phyloP scores from a whole-genome alignment of 2,329 filamentous ascomycete species.

The Onygena corvina region DNA sequence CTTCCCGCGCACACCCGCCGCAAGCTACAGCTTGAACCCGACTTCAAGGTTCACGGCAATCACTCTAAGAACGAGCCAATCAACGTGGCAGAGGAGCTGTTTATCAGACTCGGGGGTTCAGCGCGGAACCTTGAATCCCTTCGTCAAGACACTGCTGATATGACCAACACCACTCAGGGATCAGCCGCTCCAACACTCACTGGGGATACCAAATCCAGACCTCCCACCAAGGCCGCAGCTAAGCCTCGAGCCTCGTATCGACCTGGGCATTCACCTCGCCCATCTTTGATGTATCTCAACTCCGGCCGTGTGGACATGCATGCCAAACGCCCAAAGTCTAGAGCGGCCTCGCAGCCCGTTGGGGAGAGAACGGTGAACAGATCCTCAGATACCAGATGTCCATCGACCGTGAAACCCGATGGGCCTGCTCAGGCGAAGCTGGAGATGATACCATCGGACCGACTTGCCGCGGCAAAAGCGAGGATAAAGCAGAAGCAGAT shows the following conservation, averaged over 20 bases:
- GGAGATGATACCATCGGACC: slow-evolving; percentile 24
- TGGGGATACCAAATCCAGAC: not conserved
- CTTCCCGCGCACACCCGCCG: not conserved
- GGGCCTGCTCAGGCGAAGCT: slow-evolving; percentile 10
- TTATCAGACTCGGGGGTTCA: slow-evolving; percentile 1
- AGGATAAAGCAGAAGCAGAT: slow-evolving; percentile 25
- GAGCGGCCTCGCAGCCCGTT: not conserved
- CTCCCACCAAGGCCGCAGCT: not conserved
- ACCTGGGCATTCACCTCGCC: slow-evolving; percentile 15
- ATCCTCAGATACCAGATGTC: slow-evolving; percentile 11
- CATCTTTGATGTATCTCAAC: slow-evolving; percentile 21
- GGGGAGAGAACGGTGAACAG: not conserved
- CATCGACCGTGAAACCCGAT: slow-evolving; percentile 8
- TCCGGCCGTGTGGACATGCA: not conserved
- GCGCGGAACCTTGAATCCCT: slow-evolving; percentile 2
- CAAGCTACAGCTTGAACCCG: not conserved
- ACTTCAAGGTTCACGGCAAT: not conserved
- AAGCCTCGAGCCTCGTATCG: not conserved
- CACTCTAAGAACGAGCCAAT: not conserved
- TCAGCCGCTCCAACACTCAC: not conserved
- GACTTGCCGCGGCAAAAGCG: slow-evolving; percentile 26
- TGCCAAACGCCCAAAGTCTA: not conserved
- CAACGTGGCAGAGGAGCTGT: not conserved
- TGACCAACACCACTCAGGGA: not conserved
- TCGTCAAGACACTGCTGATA: not conserved